Base-by-base conservation (phyloP, 2,329 filamentous ascomycete genomes). In the Aspergillus sp. region DNA sequence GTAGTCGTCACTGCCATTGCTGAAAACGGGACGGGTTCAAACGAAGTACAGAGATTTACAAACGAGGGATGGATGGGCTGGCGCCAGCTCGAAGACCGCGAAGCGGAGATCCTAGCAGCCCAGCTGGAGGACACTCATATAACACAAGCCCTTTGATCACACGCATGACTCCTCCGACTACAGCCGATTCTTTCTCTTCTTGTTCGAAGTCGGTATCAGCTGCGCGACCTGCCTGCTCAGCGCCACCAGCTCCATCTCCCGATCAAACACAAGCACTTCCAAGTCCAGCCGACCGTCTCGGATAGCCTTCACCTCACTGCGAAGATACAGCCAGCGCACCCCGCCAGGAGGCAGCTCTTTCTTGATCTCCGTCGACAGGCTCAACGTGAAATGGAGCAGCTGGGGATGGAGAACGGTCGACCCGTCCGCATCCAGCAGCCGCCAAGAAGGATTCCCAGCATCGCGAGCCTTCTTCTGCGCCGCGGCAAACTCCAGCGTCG, bases 311-410 rank as follows among this genome's bases (percentile, higher is more conserved):
- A 25, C 36, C 17, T 42, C 38, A 21, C 11, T 49, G 3, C 47
- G 47, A 11, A 49, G 13, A 20, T 49, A 49, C 11, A 42, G 34
- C 47, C 47, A 49, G 4, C 47, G 47, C 2, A 49, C 47, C 5
- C 47, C 47, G 5, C 20, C 38, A 14, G 16, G 19, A n/a, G 47
- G 47, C 2, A 49, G 19, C 23, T 13, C 20, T 16, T 21, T 41
- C 25, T 49, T 49, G 25, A 41, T 32, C 38, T 49, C 47, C 1
- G 38, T 43, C 47, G 47, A 32, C 23, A 49, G 25, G n/a, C 34
- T 16, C 17, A 49, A 43, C 5, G 36, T 14, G 2, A 43, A 34
- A 43, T 49, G n/a, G 4, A 43, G n/a, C 17, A 19, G 31, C 14
- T 38, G 2, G 4, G 47, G n/a, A 3, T n/a, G 19, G 17, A 42